Evolutionary conservation across 768 basidiomycete species (phyloP).

Genomic region (Dacryopinax spathularia): DNA sequence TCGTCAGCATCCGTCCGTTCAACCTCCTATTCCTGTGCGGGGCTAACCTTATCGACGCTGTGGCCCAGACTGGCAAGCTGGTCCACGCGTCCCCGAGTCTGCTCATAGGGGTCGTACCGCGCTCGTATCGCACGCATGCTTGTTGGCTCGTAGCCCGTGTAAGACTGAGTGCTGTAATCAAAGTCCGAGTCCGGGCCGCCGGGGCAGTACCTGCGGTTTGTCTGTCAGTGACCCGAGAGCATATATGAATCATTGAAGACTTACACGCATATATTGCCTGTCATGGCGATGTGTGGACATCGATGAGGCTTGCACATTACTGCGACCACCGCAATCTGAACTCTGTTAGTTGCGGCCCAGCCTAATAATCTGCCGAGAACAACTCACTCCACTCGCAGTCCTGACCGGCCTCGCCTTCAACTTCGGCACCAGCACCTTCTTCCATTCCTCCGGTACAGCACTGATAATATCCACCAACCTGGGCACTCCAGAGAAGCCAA

Average conservation of each 20-base stretch:
- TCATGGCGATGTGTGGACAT: conserved; percentile 99
- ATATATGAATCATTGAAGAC: conserved; percentile 18
- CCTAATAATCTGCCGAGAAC: background rate
- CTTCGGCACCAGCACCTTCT: conserved; percentile 77
- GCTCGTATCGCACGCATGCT: conserved; percentile 98
- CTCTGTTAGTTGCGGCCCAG: background rate
- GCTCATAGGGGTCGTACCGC: conserved; percentile 92
- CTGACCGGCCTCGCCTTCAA: conserved; percentile 86
- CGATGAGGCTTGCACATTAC: conserved; percentile 99
- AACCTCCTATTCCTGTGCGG: background rate
- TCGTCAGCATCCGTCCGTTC: too few species aligned
- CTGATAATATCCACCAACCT: conserved; percentile 94
- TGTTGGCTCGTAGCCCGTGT: conserved; percentile 91
- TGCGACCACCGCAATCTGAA: conserved; percentile 90
- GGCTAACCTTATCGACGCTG: conserved; percentile 78
- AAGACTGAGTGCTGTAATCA: conserved; percentile 96
- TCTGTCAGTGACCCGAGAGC: background rate
- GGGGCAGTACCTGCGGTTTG: conserved; percentile 65
- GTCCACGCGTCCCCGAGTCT: conserved; percentile 87
- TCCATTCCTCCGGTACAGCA: conserved; percentile 95
- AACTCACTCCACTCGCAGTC: conserved; percentile 84
- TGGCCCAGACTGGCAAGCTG: conserved; percentile 93
- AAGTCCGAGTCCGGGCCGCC: conserved; percentile 99
- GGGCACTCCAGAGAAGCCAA: conserved; percentile 72
- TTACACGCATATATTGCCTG: conserved; percentile 97